Evolutionary conservation across 139 green algal genomes (phyloP), one percentile per base, ranked within the genome.

Genomic region (Medakamo hakoo): DNA sequence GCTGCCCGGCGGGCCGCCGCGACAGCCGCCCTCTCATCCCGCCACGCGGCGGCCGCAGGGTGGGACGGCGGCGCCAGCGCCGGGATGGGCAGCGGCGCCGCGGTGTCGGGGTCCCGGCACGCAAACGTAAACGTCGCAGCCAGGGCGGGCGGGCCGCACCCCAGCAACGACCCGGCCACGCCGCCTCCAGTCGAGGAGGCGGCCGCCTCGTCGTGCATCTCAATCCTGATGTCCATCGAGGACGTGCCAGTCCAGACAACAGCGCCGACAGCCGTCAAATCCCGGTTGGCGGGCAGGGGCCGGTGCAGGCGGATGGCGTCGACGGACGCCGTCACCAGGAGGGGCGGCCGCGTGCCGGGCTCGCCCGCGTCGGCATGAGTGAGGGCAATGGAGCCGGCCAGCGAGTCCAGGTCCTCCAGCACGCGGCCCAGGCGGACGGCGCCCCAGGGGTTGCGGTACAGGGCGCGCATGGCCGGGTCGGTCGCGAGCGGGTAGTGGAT

Each of bases 321-420:
- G 27, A 90, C 83, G 9, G 73, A 63, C 0, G 83, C 85, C 2
- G 85, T 92, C 21, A 92, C 85, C 57, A 88, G 72, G 63, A 88
- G 68, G 1, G 84, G 84, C 9, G 77, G 65, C 23, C 74, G 69
- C 5, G 67, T 67, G 9, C 55, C 49, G 22, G 65, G 31, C 5
- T 69, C 55, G 1, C 30, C 72, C 27, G 70, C 68, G 48, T 80
- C 72, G 57, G 59, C 71, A 71, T 89, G 84, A 48, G 73, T 40
- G 19, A 78, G 91, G 3, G 85, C 87, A 3, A 91, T 76, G 68
- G 76, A 88, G 24, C 84, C 87, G 1, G 85, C 82, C 40, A 95
- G 64, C 1, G 67, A 78, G 66, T 94, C 86, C 31, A 95, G 67
- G 62, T 95, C 88, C 64, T 95, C 87, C 30, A 95, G 72, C 24